A percentile compares a stretch with the other conserved stretches of the same genome.
Conservation (phyloP, 2,329 filamentous ascomycete species). For the Alternaria brassicicola region DNA sequence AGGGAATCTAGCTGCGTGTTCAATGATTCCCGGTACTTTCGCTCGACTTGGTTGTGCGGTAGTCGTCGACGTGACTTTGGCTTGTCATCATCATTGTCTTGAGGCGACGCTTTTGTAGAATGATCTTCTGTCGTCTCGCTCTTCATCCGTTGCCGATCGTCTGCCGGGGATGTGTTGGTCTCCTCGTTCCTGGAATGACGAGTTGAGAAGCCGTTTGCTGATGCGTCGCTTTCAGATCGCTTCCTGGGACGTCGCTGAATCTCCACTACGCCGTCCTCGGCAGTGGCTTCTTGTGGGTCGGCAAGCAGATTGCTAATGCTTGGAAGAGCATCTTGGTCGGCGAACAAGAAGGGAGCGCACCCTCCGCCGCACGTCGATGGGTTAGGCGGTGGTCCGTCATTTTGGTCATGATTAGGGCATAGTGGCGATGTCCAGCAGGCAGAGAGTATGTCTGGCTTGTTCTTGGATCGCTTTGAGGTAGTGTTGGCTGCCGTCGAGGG, state of each 20-base stretch:
- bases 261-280: conserved; percentile 47
- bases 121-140: conserved; percentile 41
- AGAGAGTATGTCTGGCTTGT: conserved; percentile 46
- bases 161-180: conserved; percentile 21
- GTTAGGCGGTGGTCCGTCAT: conserved; percentile 48
- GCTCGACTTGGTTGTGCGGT: conserved; percentile 55
- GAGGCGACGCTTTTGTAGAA: conserved; percentile 32
- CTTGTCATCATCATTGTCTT: conserved; percentile 34
- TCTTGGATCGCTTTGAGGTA: conserved; percentile 42
- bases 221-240: conserved; percentile 45
- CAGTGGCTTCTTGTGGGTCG: conserved; percentile 40
- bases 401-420: conserved; percentile 49
- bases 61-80: conserved; percentile 45
- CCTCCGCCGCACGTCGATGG: conserved; percentile 50
- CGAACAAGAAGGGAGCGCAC: conserved; percentile 51
- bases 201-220: conserved; percentile 37
- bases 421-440: conserved; percentile 52
- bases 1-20: conserved; percentile 55
- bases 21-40: conserved; percentile 55
- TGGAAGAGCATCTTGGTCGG: conserved; percentile 40
- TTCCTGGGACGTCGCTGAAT: conserved; percentile 46
- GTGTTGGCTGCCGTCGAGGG: conserved; percentile 22
- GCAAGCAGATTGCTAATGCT: conserved; percentile 38
- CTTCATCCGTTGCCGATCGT: conserved; percentile 35
- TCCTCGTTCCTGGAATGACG: conserved; percentile 36